Evolutionary conservation across 345 rosid species (phyloP).

Genomic region (Linum trigynum): DNA sequence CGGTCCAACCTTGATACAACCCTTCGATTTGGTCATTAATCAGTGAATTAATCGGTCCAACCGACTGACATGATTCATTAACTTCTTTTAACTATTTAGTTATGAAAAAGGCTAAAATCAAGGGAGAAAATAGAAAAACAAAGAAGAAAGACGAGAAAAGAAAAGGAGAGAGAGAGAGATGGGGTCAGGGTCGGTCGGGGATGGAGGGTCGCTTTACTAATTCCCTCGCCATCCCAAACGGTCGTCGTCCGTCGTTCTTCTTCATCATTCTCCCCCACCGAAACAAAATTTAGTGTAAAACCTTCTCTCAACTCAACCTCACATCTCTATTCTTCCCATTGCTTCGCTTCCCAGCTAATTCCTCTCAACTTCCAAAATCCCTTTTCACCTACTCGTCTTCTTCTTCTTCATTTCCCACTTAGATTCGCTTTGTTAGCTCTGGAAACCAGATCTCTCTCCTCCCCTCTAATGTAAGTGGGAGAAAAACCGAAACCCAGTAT

Average conservation of each 20-base stretch:
- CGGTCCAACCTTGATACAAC: too few species aligned
- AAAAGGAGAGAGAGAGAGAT: constrained; percentile 19
- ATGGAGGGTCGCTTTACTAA: constrained; percentile 16
- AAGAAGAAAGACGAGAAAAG: not conserved
- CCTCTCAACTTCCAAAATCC: not conserved
- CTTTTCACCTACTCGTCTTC: not conserved
- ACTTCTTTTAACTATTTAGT: too few species aligned
- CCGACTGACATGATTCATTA: too few species aligned
- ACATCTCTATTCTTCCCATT: not conserved
- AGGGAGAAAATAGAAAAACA: not conserved
- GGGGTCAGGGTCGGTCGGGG: constrained; percentile 12
- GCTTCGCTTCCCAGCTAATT: not conserved
- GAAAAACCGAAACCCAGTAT: not conserved
- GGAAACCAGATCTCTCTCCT: not conserved
- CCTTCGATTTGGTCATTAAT: too few species aligned
- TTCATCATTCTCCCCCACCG: too few species aligned
- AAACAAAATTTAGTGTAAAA: too few species aligned
- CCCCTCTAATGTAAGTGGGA: not conserved
- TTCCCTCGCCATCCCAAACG: not conserved
- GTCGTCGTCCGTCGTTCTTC: not conserved
- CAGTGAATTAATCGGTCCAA: too few species aligned
- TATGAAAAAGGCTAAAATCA: not conserved
- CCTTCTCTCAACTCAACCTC: not conserved
- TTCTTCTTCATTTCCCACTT: not conserved
- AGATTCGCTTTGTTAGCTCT: not conserved